Evolutionary conservation across 805 yeast species (phyloP).

Genomic region (Alloascoidea hylecoeti): DNA sequence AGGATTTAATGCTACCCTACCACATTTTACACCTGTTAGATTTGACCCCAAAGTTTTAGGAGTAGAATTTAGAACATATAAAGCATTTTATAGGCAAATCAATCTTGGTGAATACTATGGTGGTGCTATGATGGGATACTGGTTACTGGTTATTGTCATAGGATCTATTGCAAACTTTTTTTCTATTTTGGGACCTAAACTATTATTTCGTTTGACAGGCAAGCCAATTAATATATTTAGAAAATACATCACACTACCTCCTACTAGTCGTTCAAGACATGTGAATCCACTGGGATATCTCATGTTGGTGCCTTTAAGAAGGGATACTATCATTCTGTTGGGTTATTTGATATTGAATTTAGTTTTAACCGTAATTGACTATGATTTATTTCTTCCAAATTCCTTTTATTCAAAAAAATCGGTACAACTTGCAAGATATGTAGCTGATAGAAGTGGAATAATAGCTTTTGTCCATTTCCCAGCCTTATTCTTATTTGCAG

Average conservation of each 20-base stretch:
- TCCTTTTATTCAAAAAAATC: slow-evolving; percentile 14
- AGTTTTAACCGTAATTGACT: slow-evolving; percentile 11
- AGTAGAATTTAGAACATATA: slow-evolving; percentile 11
- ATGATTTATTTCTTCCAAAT: slow-evolving; percentile 10
- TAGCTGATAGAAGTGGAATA: slow-evolving; percentile 21
- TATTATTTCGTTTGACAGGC: slow-evolving; percentile 15
- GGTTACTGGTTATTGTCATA: slow-evolving; percentile 13
- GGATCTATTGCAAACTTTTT: slow-evolving; percentile 11
- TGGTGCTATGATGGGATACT: slow-evolving; percentile 14
- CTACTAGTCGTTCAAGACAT: slow-evolving; percentile 15
- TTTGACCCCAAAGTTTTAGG: slow-evolving; percentile 7
- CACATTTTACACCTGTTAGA: background rate
- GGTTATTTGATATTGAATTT: slow-evolving; percentile 19
- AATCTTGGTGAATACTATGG: slow-evolving; percentile 16
- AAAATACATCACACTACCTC: slow-evolving; percentile 17
- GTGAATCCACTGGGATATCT: slow-evolving; percentile 12
- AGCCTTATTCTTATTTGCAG: slow-evolving; percentile 45
- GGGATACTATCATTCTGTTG: slow-evolving; percentile 22
- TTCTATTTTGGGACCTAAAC: slow-evolving; percentile 10
- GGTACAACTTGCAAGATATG: slow-evolving; percentile 15
- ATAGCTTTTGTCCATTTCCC: slow-evolving; percentile 26
- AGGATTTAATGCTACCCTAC: slow-evolving; percentile 7
- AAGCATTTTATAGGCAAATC: slow-evolving; percentile 14
- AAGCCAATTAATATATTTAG: slow-evolving; percentile 13
- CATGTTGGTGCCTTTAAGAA: slow-evolving; percentile 25